phyloP scores from a whole-genome alignment of 2,329 filamentous ascomycete species.

The Stromatinia cepivora region DNA sequence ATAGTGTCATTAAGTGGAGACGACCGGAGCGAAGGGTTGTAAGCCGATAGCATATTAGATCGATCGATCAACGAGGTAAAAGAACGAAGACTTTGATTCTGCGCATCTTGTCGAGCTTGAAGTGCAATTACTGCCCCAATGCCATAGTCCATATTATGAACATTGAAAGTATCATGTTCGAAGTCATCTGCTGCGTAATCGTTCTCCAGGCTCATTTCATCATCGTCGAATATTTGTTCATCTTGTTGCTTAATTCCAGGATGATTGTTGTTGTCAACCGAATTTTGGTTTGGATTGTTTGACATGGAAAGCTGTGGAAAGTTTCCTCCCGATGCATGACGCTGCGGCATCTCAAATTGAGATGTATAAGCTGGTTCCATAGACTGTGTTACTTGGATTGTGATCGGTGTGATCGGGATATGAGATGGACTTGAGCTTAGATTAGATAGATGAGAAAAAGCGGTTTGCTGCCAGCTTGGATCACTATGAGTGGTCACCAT shows the following conservation, averaged over 20 bases:
- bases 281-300: not conserved
- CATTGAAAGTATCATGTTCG: conserved; percentile 42
- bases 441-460: not conserved
- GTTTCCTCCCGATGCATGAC: not conserved
- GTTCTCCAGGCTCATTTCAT: conserved; percentile 22
- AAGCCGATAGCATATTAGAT: conserved; percentile 59
- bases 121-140: conserved; percentile 32
- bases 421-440: not conserved
- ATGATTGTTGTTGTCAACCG: not conserved
- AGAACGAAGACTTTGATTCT: conserved; percentile 45
- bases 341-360: not conserved
- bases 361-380: not conserved
- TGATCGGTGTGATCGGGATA: conserved; percentile 4
- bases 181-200: conserved; percentile 44
- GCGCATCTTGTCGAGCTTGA: conserved; percentile 36
- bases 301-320: not conserved
- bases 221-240: conserved; percentile 42
- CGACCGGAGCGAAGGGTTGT: conserved; percentile 62
- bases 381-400: not conserved
- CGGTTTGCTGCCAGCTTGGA: conserved; percentile 15
- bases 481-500: not conserved
- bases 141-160: conserved; percentile 22
- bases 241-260: not conserved
- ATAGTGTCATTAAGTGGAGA: conserved; percentile 78
- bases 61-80: conserved; percentile 47